phyloP scores from a whole-genome alignment of 2,329 filamentous ascomycete genomes.

The Herpomyces periplanetae region DNA sequence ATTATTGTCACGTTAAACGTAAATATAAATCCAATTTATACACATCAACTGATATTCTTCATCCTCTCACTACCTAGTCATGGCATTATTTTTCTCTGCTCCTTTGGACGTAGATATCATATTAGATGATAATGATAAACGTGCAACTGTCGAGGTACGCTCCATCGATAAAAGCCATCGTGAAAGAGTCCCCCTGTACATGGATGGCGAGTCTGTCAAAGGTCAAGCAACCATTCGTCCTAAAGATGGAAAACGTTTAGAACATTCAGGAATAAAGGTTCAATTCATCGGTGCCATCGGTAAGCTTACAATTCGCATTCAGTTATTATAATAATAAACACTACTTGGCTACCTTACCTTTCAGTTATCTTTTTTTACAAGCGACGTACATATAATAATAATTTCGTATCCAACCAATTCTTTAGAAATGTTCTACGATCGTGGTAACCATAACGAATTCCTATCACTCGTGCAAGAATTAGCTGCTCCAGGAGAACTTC shows the following conservation, averaged over 20 bases:
- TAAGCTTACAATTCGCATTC: slow-evolving; percentile 9
- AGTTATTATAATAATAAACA: slow-evolving; percentile 2
- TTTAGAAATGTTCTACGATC: slow-evolving; percentile 95
- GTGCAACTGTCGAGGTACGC: no score
- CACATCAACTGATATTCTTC: no score
- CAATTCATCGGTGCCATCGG: slow-evolving; percentile 97
- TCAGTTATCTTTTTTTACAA: slow-evolving; percentile 1
- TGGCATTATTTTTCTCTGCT: no score
- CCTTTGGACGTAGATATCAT: no score
- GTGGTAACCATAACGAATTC: slow-evolving; percentile 96
- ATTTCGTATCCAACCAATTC: slow-evolving; percentile 3
- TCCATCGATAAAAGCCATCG: no score
- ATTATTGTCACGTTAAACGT: no score
- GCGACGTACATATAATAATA: slow-evolving; percentile 2
- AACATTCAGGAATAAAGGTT: slow-evolving; percentile 96
- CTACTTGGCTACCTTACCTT: neutral
- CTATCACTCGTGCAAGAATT: slow-evolving; percentile 86
- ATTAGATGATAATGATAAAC: no score
- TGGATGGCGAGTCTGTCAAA: slow-evolving; percentile 93
- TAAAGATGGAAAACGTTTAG: slow-evolving; percentile 86
- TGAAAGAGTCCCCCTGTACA: slow-evolving; percentile 85
- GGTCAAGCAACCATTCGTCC: slow-evolving; percentile 73
- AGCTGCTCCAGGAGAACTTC: slow-evolving; percentile 76
- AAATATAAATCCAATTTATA: no score
- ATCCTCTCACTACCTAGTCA: no score